phyloP scores from a whole-genome alignment of 129 eudicot genomes.

The Calendula officinalis region DNA sequence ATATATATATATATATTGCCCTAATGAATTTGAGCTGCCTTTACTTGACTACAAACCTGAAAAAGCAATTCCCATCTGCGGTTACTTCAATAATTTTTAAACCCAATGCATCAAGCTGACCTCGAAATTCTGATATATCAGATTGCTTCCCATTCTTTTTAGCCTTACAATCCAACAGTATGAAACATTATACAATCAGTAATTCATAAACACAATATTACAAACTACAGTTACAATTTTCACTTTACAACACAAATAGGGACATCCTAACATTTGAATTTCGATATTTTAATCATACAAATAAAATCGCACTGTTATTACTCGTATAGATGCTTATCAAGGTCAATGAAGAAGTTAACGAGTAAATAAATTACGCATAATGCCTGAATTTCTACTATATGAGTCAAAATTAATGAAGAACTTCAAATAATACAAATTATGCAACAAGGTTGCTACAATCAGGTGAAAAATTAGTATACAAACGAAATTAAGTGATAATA shows the following conservation, averaged over 20 bases:
- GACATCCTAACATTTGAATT: neutral
- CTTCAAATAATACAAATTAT: neutral
- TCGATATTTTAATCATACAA: neutral
- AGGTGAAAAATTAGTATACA: neutral
- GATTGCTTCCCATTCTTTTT: slow-evolving; percentile 10
- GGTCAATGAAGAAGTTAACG: slow-evolving; percentile 1
- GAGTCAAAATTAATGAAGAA: neutral
- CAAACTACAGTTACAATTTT: neutral
- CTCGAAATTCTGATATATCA: slow-evolving; percentile 56
- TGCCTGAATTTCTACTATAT: slow-evolving; percentile 7
- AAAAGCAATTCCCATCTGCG: slow-evolving; percentile 95
- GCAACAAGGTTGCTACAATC: neutral
- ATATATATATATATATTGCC: slow-evolving; percentile 7
- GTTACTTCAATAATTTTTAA: slow-evolving; percentile 55
- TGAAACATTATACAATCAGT: neutral
- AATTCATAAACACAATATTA: neutral
- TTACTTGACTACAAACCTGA: slow-evolving; percentile 57
- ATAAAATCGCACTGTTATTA: neutral
- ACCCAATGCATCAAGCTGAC: slow-evolving; percentile 62
- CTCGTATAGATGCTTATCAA: slow-evolving; percentile 13
- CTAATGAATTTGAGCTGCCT: neutral
- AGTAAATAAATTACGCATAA: neutral
- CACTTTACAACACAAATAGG: neutral
- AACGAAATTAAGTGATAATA: neutral
- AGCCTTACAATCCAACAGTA: slow-evolving; percentile 12